These are phyloP conservation scores for Myxozyma melibiosi DNA, from an alignment of 805 yeast species.

Conservation along the genomic window DNA sequence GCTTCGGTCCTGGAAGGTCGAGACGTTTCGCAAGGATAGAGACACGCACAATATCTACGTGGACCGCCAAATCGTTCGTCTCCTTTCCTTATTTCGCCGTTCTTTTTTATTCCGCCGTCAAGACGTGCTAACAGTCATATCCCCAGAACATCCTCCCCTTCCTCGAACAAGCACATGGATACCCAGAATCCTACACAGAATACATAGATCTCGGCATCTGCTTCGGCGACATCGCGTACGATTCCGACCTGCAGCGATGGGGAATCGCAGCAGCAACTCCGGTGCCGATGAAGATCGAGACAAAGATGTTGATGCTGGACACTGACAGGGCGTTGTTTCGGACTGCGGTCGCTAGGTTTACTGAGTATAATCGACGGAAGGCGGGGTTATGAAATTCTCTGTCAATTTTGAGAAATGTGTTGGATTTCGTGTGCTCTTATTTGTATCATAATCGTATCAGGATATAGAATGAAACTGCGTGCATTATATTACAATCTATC, in stretches of 20 bases:
- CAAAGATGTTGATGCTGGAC: background rate
- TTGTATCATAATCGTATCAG: too few species aligned
- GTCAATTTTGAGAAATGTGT: too few species aligned
- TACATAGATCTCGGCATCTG: background rate
- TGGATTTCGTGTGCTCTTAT: too few species aligned
- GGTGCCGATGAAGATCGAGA: background rate
- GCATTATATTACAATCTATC: background rate
- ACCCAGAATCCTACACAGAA: background rate
- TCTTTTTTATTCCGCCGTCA: too few species aligned
- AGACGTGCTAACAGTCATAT: too few species aligned
- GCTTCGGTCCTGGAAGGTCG: background rate
- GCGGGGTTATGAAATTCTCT: too few species aligned
- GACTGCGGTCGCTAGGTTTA: background rate
- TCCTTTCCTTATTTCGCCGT: too few species aligned
- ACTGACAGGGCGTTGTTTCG: background rate
- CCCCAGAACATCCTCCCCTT: background rate
- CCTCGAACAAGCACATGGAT: too few species aligned
- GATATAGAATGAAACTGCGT: too few species aligned
- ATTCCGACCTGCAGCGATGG: background rate
- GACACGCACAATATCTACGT: background rate
- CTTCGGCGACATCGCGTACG: background rate
- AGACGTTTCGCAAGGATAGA: background rate
- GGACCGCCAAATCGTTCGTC: background rate
- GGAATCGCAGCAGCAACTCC: background rate
- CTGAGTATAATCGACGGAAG: too few species aligned